Evolutionary conservation across 306 rosid genomes (phyloP).

Genomic region (Lablab purpureus): DNA sequence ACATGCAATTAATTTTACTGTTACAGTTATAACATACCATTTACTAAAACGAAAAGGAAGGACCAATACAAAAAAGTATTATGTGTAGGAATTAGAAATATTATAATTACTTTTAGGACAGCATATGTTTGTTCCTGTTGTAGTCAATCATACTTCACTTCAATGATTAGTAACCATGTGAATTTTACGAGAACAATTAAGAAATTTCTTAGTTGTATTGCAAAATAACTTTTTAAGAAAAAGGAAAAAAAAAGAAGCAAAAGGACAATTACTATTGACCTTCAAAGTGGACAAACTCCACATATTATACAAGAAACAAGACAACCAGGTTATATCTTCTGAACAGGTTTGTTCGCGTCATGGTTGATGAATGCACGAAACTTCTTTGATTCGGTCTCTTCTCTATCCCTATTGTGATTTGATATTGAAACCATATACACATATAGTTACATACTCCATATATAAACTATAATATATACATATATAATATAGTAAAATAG

Average conservation of each 20-base stretch:
- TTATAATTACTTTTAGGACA: not conserved
- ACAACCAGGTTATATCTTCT: slow-evolving; percentile 1
- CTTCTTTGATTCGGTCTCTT: slow-evolving; percentile 39
- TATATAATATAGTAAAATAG: not conserved
- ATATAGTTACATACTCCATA: not conserved
- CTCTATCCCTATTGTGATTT: not conserved
- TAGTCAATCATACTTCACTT: not conserved
- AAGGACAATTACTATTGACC: not conserved
- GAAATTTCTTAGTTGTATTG: not conserved
- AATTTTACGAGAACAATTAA: not conserved
- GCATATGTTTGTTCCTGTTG: not conserved
- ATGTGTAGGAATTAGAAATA: not conserved
- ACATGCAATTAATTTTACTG: not conserved
- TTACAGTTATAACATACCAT: not conserved
- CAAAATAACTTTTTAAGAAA: not conserved
- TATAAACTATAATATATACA: not conserved
- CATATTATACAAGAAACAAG: not conserved
- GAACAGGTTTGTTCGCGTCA: slow-evolving; percentile 22
- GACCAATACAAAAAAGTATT: not conserved
- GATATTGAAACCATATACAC: not conserved
- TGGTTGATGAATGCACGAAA: slow-evolving; percentile 16
- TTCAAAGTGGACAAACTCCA: not conserved
- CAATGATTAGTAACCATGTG: not conserved
- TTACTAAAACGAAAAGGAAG: not conserved
- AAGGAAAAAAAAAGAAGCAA: not conserved